Percentiles rank a stretch among this genome's conserved stretches.
phyloP scores from a whole-genome alignment of 352 stramenopile species.

The Globisporangium nagaii region DNA sequence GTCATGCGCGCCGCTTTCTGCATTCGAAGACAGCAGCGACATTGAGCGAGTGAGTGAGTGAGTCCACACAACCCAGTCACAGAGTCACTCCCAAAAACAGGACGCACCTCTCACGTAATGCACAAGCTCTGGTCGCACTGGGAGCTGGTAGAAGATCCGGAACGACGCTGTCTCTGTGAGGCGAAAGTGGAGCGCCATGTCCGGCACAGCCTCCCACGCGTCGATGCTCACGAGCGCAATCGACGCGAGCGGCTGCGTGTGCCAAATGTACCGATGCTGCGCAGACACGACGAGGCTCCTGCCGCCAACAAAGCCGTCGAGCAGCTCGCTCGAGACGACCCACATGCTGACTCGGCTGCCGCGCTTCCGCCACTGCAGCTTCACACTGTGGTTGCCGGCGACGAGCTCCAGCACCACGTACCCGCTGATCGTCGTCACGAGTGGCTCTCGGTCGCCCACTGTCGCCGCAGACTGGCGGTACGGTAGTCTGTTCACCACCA shows the following conservation, averaged over 20 bases:
- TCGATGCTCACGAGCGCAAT: constrained; percentile 35
- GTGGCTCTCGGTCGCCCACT: constrained; percentile 50
- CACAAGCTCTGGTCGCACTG: constrained; percentile 49
- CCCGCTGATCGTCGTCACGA: constrained; percentile 48
- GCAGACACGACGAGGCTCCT: constrained; percentile 56
- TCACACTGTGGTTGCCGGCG: constrained; percentile 36
- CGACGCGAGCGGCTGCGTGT: constrained; percentile 43
- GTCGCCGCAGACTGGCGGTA: constrained; percentile 66
- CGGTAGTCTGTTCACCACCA: constrained; percentile 41
- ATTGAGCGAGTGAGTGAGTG: background rate
- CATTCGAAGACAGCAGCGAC: constrained; percentile 8
- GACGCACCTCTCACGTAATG: constrained; percentile 44
- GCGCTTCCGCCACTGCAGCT: constrained; percentile 71
- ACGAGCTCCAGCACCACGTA: constrained; percentile 51
- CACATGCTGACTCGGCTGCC: constrained; percentile 43
- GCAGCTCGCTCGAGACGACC: constrained; percentile 47
- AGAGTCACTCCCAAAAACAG: background rate
- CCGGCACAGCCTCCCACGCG: constrained; percentile 47
- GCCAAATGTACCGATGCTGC: constrained; percentile 65
- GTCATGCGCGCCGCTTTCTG: constrained; percentile 48
- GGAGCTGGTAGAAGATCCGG: constrained; percentile 72
- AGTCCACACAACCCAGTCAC: background rate
- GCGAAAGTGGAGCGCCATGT: constrained; percentile 50
- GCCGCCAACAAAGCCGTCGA: constrained; percentile 68
- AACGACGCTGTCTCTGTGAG: constrained; percentile 40